These are phyloP conservation scores for Kuraishia piskuri DNA, from an alignment of 805 yeast species.

Conservation along the genomic window DNA sequence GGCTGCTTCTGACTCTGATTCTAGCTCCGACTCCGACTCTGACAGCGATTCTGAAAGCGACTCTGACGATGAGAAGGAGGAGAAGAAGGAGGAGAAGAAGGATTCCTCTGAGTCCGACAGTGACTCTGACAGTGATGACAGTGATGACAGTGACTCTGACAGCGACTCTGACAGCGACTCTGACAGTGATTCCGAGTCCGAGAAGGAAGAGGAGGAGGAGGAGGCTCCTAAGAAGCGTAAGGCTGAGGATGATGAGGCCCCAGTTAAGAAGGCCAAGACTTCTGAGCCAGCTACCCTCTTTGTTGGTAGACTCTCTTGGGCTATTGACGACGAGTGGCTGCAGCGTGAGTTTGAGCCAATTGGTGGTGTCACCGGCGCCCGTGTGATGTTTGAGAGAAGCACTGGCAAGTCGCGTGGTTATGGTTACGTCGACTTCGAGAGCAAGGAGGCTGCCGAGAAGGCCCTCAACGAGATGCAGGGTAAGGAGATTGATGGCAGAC, in stretches of 20 bases:
- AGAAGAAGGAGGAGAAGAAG: slow-evolving; percentile 8
- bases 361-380: slow-evolving; percentile 81
- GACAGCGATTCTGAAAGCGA: slow-evolving; percentile 21
- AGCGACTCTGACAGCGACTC: slow-evolving; percentile 17
- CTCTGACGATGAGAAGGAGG: slow-evolving; percentile 5
- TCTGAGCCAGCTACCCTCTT: slow-evolving; percentile 82
- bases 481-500: slow-evolving; percentile 94
- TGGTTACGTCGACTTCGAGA: slow-evolving; percentile 92
- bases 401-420: slow-evolving; percentile 94
- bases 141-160: slow-evolving; percentile 14
- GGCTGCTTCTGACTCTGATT: slow-evolving; percentile 14
- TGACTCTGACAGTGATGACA: slow-evolving; percentile 12
- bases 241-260: slow-evolving; percentile 31
- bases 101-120: slow-evolving; percentile 16
- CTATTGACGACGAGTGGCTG: slow-evolving; percentile 92
- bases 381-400: slow-evolving; percentile 90
- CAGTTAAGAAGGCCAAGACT: slow-evolving; percentile 40
- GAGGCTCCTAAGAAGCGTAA: slow-evolving; percentile 33
- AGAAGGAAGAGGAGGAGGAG: slow-evolving; percentile 7
- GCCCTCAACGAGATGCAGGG: slow-evolving; percentile 85
- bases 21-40: slow-evolving; percentile 14
- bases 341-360: slow-evolving; percentile 70
- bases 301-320: slow-evolving; percentile 97
- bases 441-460: slow-evolving; percentile 70
- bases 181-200: slow-evolving; percentile 17